Percentiles rank a stretch among this genome's conserved stretches.
phyloP scores from a whole-genome alignment of 1,284 basidiomycete genomes.

The Cutaneotrichosporon cutaneum region DNA sequence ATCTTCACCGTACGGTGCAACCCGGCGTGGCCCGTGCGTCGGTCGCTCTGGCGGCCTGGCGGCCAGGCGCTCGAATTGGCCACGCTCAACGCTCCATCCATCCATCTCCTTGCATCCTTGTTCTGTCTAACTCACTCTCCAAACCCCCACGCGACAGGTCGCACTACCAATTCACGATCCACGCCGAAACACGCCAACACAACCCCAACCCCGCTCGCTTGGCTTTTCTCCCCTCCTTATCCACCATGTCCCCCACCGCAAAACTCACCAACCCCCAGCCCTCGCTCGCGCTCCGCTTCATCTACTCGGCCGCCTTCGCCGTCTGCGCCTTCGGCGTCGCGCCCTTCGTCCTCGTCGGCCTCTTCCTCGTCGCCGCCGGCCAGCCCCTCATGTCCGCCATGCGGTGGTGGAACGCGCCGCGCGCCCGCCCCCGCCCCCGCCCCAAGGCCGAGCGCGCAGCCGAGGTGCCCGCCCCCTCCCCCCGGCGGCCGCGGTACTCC shows the following conservation, averaged over 20 bases:
- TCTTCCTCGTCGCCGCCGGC: constrained; percentile 7
- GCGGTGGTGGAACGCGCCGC: constrained; percentile 3
- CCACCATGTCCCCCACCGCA: constrained; percentile 5
- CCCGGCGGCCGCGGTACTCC: not conserved
- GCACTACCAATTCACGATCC: too few species aligned
- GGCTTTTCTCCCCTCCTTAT: too few species aligned
- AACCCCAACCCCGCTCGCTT: too few species aligned
- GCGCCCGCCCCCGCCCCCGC: not conserved
- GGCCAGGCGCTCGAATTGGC: too few species aligned
- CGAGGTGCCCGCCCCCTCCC: not conserved
- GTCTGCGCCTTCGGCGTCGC: constrained; percentile 11
- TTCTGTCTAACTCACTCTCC: too few species aligned
- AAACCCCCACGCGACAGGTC: too few species aligned
- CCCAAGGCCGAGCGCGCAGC: not conserved
- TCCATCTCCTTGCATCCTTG: too few species aligned
- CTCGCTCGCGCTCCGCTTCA: constrained; percentile 13
- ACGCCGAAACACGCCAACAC: too few species aligned
- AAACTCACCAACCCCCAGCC: constrained; percentile 15
- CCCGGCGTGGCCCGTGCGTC: too few species aligned
- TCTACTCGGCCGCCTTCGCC: constrained; percentile 12
- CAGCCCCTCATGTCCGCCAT: constrained; percentile 7
- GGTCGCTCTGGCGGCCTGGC: too few species aligned
- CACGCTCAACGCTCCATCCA: too few species aligned
- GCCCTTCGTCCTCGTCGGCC: constrained; percentile 13
- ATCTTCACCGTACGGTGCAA: too few species aligned